Evolutionary conservation across 2,329 filamentous ascomycete genomes (phyloP), one percentile per base, ranked within the genome.

Genomic region (Aspergillus uvarum): DNA sequence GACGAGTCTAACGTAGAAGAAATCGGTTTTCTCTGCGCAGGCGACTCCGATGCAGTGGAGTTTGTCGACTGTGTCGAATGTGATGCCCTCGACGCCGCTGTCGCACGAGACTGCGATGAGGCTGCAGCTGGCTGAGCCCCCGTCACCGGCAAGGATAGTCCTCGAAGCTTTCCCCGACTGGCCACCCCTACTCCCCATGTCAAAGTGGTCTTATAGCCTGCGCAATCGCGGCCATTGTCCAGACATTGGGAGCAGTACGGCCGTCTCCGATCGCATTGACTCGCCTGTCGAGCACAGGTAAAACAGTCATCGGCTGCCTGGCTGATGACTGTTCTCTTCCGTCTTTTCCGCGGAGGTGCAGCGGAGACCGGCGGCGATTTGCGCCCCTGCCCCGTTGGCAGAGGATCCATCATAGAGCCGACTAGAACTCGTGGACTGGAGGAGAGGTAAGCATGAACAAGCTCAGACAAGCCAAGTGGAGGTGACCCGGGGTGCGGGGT

Each of bases 181-280:
- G 94, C 94, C 60, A 98, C 94, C 54, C 94, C 94, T 51, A 97
- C 91, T 47, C 92, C 92, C 94, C 94, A 98, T 51, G 94, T 98
- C 77, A 98, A 83, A 68, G 94, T 93, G 16, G 94, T 98, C 80
- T 96, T 96, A 82, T 98, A 98, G 61, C 94, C 94, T 29, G 91
- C 92, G 80, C 94, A 98, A 73, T 96, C 92, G 74, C 92, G 92
- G 65, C 92, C 93, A 65, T 92, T 84, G 68, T 96, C 91, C 64
- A 98, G 85, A 76, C 94, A 99, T 78, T 92, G 93, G 49, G 92
- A 92, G 80, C 95, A 98, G 79, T 97, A 98, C 8, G 94, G 94
- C 70, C 94, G 86, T 73, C 92, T 87, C 68, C 94, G 88, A 78
- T 98, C 94, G 80, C 94, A 99, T 77, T 91, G 90, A 64, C 89